Conservation (phyloP, 106 monocot genomes). For the Narthecium ossifragum region DNA sequence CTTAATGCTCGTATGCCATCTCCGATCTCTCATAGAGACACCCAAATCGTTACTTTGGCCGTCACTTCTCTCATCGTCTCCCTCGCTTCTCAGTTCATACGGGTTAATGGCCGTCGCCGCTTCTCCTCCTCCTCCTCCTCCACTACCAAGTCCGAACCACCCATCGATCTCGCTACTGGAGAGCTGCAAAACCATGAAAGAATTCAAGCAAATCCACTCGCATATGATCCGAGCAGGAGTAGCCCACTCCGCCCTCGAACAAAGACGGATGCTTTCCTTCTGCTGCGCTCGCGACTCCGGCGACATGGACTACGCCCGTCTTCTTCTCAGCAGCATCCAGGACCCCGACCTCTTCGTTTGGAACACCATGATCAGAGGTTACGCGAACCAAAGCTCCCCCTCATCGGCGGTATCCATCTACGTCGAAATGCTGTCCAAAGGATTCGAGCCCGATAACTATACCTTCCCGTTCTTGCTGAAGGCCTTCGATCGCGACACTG, state of each 20-base stretch:
- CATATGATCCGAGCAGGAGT: constrained; percentile 34
- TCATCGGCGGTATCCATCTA: constrained; percentile 28
- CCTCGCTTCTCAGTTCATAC: no score
- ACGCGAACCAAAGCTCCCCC: constrained; percentile 27
- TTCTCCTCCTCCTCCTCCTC: constrained; percentile 3
- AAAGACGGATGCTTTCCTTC: constrained; percentile 26
- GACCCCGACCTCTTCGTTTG: constrained; percentile 20
- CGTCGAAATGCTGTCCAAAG: constrained; percentile 30
- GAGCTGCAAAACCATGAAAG: constrained; percentile 33
- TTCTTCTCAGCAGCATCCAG: constrained; percentile 42
- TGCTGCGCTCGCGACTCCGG: constrained; percentile 18
- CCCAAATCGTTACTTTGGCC: no score
- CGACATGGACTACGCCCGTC: constrained; percentile 41
- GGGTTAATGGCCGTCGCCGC: no score
- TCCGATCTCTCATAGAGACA: no score
- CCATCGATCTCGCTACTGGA: constrained; percentile 20
- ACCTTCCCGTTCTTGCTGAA: constrained; percentile 54
- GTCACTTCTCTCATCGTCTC: no score
- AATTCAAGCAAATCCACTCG: constrained; percentile 58
- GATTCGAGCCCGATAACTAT: constrained; percentile 25
- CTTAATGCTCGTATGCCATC: no score
- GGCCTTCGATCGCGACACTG: constrained; percentile 16
- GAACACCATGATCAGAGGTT: constrained; percentile 40
- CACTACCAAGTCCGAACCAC: constrained; percentile 1
- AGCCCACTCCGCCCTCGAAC: constrained; percentile 3